Percentiles rank a stretch among this genome's conserved stretches.
These are phyloP conservation scores for Sonneratia alba DNA, from an alignment of 345 rosid species.

Conservation along the genomic window DNA sequence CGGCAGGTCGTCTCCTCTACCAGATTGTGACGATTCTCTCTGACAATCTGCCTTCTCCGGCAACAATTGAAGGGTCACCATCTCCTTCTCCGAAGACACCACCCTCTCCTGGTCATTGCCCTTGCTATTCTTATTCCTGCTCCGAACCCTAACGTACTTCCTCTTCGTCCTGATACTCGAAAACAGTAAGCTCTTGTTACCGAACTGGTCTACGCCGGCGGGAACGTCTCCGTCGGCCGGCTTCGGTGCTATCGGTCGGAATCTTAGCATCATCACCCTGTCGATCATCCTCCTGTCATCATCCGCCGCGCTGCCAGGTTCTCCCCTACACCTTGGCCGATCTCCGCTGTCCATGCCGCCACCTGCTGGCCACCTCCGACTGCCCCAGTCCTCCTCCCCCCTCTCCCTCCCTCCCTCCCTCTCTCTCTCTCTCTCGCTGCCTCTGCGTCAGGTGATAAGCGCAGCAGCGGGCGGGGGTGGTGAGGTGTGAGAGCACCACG, in stretches of 20 bases:
- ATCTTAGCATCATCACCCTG: slow-evolving; percentile 9
- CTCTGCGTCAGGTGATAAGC: no score
- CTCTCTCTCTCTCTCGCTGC: neutral
- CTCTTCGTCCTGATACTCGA: slow-evolving; percentile 10
- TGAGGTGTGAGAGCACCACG: no score
- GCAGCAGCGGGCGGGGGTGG: no score
- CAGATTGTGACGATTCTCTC: neutral
- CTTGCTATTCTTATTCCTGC: neutral
- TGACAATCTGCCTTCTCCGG: slow-evolving; percentile 10
- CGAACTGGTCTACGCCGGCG: slow-evolving; percentile 5
- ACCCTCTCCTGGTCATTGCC: neutral
- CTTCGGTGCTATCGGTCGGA: slow-evolving; percentile 22
- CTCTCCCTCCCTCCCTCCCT: no score
- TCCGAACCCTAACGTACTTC: slow-evolving; percentile 16
- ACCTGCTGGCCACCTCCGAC: no score
- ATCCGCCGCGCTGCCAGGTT: neutral
- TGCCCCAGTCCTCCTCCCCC: neutral
- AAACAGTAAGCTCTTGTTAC: neutral
- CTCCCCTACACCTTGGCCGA: neutral
- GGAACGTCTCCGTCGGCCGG: slow-evolving; percentile 1
- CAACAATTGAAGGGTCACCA: slow-evolving; percentile 16
- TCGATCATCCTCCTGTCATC: slow-evolving; percentile 2
- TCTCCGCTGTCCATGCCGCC: no score
- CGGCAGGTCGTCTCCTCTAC: neutral
- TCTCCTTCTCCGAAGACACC: slow-evolving; percentile 1